phyloP scores from a whole-genome alignment of 306 rosid genomes.

The Comarum palustre region DNA sequence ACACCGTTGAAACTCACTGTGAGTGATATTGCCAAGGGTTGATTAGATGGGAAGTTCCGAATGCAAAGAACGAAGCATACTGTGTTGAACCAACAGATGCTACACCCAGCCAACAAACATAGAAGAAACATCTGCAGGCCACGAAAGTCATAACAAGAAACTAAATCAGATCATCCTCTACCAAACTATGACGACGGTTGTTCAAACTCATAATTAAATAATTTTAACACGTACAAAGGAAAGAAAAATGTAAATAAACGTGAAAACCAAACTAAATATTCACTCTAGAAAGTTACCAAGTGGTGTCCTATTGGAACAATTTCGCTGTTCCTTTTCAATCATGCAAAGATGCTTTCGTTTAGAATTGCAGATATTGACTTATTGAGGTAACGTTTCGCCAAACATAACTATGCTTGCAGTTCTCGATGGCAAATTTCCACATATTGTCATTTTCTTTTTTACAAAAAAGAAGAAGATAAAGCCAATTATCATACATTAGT shows the following conservation, averaged over 20 bases:
- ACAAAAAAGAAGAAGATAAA: too few relatives aligned
- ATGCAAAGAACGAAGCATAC: slow-evolving; percentile 93
- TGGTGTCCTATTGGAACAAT: not conserved
- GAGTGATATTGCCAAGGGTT: slow-evolving; percentile 79
- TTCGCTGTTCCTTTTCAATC: not conserved
- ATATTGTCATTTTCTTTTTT: not conserved
- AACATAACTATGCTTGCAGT: too few relatives aligned
- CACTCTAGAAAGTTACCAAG: not conserved
- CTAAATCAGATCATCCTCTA: not conserved
- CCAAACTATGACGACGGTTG: not conserved
- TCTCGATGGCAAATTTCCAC: not conserved
- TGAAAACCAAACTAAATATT: not conserved
- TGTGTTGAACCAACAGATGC: slow-evolving; percentile 99
- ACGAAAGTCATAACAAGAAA: not conserved
- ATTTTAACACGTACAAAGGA: not conserved
- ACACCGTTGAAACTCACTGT: slow-evolving; percentile 94
- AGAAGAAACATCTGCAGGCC: slow-evolving; percentile 65
- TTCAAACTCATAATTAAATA: not conserved
- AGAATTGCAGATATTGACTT: too few relatives aligned
- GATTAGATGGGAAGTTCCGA: slow-evolving; percentile 70
- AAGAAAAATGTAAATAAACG: not conserved
- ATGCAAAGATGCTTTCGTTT: not conserved
- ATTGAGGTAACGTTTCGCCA: too few relatives aligned
- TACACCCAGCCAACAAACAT: slow-evolving; percentile 73
- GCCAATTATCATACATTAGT: too few relatives aligned